Evolutionary conservation across 1,139 yeast species (phyloP).

Genomic region (Yamadazyma blattariae): DNA sequence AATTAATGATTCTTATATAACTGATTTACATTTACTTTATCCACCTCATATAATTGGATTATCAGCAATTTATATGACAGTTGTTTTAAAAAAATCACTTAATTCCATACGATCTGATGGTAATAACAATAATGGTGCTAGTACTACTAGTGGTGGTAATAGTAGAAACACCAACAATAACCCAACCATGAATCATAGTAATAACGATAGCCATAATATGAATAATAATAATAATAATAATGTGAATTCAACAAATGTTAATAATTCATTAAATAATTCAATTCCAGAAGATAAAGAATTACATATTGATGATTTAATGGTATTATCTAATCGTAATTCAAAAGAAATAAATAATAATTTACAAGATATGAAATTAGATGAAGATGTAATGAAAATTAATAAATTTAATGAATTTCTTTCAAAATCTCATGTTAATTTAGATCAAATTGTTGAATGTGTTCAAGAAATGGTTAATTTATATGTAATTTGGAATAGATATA

Average conservation of each 20-base stretch:
- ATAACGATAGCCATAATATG: background rate
- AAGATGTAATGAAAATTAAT: constrained; percentile 43
- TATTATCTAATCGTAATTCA: constrained; percentile 4
- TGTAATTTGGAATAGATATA: constrained; percentile 81
- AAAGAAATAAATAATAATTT: constrained; percentile 17
- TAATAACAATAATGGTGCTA: background rate
- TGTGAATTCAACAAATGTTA: background rate
- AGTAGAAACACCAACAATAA: constrained; percentile 8
- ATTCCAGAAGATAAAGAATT: constrained; percentile 10
- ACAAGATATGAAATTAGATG: constrained; percentile 31
- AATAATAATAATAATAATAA: background rate
- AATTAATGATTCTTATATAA: constrained; percentile 84
- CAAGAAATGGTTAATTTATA: constrained; percentile 80
- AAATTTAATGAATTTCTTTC: constrained; percentile 66
- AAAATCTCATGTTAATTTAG: constrained; percentile 71
- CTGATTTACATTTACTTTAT: constrained; percentile 75
- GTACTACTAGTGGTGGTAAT: background rate
- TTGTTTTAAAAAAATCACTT: constrained; percentile 48
- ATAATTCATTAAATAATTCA: background rate
- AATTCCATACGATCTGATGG: constrained; percentile 13
- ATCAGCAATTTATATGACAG: constrained; percentile 72
- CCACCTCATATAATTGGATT: constrained; percentile 93
- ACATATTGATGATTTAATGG: constrained; percentile 42
- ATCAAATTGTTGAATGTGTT: constrained; percentile 72
- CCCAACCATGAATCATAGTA: background rate